Evolutionary conservation across 495 filamentous ascomycete species (phyloP).

Genomic region (Staphylotrichum longicolle): DNA sequence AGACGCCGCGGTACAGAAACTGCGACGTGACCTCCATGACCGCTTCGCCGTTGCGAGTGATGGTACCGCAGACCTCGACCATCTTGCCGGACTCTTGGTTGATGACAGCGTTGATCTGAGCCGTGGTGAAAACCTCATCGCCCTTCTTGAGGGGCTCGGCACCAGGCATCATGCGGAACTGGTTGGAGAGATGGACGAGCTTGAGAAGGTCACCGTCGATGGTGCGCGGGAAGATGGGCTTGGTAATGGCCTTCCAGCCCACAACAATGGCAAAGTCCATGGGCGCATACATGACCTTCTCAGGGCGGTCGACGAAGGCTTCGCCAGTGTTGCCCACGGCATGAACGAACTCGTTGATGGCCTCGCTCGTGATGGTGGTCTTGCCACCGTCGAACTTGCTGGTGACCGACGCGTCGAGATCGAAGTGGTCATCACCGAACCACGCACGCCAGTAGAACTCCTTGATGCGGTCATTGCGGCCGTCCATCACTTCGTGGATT

Average conservation of each 20-base stretch:
- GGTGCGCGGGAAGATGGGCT: conserved; percentile 92
- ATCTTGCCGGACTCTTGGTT: conserved; percentile 99
- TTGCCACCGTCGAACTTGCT: conserved; percentile 85
- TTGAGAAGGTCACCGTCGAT: conserved; percentile 95
- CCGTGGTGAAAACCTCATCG: conserved; percentile 87
- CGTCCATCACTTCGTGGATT: conserved; percentile 91
- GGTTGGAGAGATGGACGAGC: conserved; percentile 92
- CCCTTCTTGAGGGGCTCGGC: conserved; percentile 92
- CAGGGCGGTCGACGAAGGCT: conserved; percentile 95
- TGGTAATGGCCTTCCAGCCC: conserved; percentile 98
- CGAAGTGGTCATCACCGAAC: conserved; percentile 85
- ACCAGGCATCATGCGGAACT: conserved; percentile 96
- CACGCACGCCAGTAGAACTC: conserved; percentile 96
- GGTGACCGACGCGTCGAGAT: conserved; percentile 80
- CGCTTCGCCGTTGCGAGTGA: conserved; percentile 77
- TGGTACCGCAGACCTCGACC: conserved; percentile 97
- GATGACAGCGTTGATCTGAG: conserved; percentile 95
- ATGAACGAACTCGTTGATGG: conserved; percentile 96
- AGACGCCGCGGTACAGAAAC: conserved; percentile 91
- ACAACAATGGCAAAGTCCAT: conserved; percentile 99
- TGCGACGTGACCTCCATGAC: conserved; percentile 99
- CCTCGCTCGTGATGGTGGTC: conserved; percentile 79
- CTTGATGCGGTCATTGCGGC: conserved; percentile 93
- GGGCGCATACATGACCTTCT: conserved; percentile 89
- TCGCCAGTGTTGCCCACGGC: conserved; percentile 97